phyloP scores from a whole-genome alignment of 306 rosid genomes.

The Vicia sativa region DNA sequence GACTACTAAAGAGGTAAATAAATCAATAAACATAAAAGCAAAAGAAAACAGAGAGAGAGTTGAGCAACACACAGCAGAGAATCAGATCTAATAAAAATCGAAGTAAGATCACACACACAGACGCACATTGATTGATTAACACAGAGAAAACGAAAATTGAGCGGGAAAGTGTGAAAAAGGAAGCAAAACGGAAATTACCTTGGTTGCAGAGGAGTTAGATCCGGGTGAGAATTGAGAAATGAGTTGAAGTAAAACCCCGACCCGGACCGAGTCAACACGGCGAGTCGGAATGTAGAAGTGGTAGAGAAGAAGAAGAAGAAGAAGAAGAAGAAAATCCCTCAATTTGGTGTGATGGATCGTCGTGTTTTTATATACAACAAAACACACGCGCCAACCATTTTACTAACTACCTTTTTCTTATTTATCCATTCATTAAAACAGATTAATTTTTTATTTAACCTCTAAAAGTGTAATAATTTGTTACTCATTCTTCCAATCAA shows the following conservation, averaged over 20 bases:
- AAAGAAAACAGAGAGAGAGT: neutral
- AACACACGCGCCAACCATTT: slow-evolving; percentile 35
- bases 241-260: slow-evolving; percentile 41
- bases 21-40: slow-evolving; percentile 31
- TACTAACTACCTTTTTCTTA: slow-evolving; percentile 3
- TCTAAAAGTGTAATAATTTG: too few species aligned
- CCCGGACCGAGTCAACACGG: slow-evolving; percentile 48
- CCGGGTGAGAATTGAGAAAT: slow-evolving; percentile 36
- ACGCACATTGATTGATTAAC: neutral
- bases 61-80: slow-evolving; percentile 10
- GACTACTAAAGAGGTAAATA: neutral
- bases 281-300: slow-evolving; percentile 39
- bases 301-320: neutral
- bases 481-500: too few species aligned
- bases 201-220: slow-evolving; percentile 38
- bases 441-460: too few species aligned
- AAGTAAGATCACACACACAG: slow-evolving; percentile 17
- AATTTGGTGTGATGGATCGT: neutral
- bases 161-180: neutral
- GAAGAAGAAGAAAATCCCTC: neutral
- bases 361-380: slow-evolving; percentile 29
- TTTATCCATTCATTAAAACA: neutral
- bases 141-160: slow-evolving; percentile 4
- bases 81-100: slow-evolving; percentile 43
- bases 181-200: slow-evolving; percentile 27